These are phyloP conservation scores for Cystobasidium pallidum DNA, from an alignment of 1,284 basidiomycete genomes.

Conservation along the genomic window DNA sequence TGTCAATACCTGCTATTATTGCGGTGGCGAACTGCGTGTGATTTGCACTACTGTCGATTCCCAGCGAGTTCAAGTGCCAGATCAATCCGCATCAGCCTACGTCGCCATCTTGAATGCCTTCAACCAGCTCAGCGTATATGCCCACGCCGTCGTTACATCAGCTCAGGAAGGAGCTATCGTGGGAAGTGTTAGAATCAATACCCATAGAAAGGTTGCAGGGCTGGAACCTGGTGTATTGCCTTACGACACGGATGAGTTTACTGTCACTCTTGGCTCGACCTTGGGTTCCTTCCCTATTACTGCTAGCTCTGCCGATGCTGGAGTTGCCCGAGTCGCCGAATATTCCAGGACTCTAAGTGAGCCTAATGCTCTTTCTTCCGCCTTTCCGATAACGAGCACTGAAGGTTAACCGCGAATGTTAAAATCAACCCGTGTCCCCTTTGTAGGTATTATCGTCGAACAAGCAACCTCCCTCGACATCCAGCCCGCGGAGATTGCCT, in stretches of 20 bases:
- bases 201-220: conserved; percentile 4
- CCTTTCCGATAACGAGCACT: too few relatives aligned
- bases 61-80: conserved; percentile 39
- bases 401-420: neutral
- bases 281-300: conserved; percentile 22
- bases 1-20: conserved; percentile 44
- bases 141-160: conserved; percentile 25
- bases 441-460: conserved; percentile 40
- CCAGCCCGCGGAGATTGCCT: conserved; percentile 34
- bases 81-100: conserved; percentile 1
- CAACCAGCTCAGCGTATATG: conserved; percentile 6
- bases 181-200: conserved; percentile 31
- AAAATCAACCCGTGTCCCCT: neutral
- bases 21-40: conserved; percentile 40
- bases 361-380: neutral
- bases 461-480: conserved; percentile 33
- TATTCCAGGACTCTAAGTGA: conserved; percentile 21
- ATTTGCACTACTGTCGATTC: conserved; percentile 44
- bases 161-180: conserved; percentile 32
- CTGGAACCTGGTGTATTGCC: conserved; percentile 33
- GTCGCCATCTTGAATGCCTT: conserved; percentile 14
- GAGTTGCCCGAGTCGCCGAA: conserved; percentile 13
- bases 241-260: conserved; percentile 7
- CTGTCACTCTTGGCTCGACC: conserved; percentile 31
- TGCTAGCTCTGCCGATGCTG: conserved; percentile 24